phyloP scores from a whole-genome alignment of 192 early-diverging fungal genomes.

The Entomortierella parvispora region DNA sequence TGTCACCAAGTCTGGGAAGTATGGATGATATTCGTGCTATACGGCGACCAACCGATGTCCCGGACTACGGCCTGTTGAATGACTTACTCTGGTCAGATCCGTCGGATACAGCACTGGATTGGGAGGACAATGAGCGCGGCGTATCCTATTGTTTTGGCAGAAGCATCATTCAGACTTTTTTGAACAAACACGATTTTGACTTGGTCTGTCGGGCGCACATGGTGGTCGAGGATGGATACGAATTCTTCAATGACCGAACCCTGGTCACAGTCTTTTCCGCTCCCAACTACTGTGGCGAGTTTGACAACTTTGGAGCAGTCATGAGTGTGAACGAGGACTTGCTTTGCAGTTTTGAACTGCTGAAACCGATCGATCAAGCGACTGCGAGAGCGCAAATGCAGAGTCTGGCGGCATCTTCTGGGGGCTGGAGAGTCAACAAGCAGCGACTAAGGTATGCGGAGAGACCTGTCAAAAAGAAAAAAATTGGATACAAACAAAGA shows the following conservation, averaged over 20 bases:
- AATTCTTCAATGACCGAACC: slow-evolving; percentile 91
- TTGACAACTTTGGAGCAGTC: slow-evolving; percentile 89
- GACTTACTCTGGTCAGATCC: slow-evolving; percentile 96
- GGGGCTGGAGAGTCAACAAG: slow-evolving; percentile 50
- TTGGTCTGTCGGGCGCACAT: slow-evolving; percentile 93
- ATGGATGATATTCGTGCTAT: slow-evolving; percentile 91
- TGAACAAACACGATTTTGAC: slow-evolving; percentile 88
- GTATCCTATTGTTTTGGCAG: slow-evolving; percentile 94
- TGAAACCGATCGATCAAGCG: slow-evolving; percentile 65
- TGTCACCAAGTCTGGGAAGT: slow-evolving; percentile 78
- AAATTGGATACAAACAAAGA: too few relatives aligned
- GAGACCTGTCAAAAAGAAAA: slow-evolving; percentile 1
- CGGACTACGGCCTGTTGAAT: slow-evolving; percentile 91
- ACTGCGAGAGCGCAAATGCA: slow-evolving; percentile 52
- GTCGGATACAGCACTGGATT: slow-evolving; percentile 77
- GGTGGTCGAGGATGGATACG: slow-evolving; percentile 97
- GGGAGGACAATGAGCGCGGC: slow-evolving; percentile 95
- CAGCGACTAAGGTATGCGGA: slow-evolving; percentile 49
- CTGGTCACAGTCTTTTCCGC: slow-evolving; percentile 96
- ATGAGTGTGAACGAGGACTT: slow-evolving; percentile 93
- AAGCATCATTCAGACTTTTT: slow-evolving; percentile 83
- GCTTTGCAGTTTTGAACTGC: slow-evolving; percentile 88
- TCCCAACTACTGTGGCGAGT: slow-evolving; percentile 98
- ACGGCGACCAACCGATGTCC: slow-evolving; percentile 87
- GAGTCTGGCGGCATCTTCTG: slow-evolving; percentile 37